Evolutionary conservation across 2,329 filamentous ascomycete species (phyloP).

Genomic region (Fonsecaea pugnacius): DNA sequence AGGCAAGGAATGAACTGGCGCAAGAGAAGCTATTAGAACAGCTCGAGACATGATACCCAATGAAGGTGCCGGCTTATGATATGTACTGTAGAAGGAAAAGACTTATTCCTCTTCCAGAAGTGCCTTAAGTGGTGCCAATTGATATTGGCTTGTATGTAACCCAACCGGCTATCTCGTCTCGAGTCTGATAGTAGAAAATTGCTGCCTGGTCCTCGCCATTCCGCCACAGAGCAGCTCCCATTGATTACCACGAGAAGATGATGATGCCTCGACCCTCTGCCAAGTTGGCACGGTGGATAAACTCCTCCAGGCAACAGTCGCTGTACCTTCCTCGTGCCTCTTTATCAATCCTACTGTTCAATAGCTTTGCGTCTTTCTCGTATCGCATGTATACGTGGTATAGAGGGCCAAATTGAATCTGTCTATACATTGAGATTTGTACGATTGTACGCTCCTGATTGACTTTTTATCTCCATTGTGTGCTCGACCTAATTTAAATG

Average conservation of each 20-base stretch:
- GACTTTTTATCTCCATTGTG: too few species aligned
- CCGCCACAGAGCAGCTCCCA: not conserved
- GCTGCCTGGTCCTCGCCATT: not conserved
- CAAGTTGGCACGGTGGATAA: not conserved
- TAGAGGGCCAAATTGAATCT: not conserved
- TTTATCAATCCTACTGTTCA: not conserved
- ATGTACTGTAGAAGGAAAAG: not conserved
- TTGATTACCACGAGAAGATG: not conserved
- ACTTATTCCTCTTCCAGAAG: not conserved
- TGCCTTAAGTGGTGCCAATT: not conserved
- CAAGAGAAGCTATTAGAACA: not conserved
- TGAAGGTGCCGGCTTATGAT: not conserved
- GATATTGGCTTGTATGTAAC: not conserved
- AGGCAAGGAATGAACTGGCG: not conserved
- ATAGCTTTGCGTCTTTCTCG: not conserved
- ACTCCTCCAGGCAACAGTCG: constrained; percentile 3
- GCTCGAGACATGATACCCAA: not conserved
- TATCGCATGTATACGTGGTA: not conserved
- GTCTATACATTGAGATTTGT: not conserved
- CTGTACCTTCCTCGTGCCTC: constrained; percentile 1
- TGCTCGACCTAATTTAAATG: too few species aligned
- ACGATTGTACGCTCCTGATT: not conserved
- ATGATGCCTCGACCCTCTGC: not conserved
- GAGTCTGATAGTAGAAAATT: not conserved
- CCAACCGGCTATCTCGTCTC: not conserved